phyloP scores from a whole-genome alignment of 495 filamentous ascomycete genomes.

The Xylaria sp. region DNA sequence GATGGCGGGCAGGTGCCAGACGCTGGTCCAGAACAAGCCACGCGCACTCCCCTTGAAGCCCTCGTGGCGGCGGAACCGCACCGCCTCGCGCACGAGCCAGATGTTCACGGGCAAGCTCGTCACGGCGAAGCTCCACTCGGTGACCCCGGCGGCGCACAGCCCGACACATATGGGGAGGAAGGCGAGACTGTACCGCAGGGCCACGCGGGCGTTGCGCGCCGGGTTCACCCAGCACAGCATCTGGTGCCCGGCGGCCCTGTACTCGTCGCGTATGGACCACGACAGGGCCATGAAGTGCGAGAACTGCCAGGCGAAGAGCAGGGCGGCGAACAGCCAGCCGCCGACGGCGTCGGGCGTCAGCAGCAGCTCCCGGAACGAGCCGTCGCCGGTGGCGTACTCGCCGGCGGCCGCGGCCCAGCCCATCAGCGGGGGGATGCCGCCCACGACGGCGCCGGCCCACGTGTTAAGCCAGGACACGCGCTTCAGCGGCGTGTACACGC shows the following conservation, averaged over 20 bases:
- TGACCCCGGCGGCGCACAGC: slow-evolving; percentile 80
- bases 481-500: slow-evolving; percentile 91
- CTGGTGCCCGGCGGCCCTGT: slow-evolving; percentile 82
- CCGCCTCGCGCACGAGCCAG: slow-evolving; percentile 85
- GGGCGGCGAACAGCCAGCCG: slow-evolving; percentile 84
- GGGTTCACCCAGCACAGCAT: slow-evolving; percentile 95
- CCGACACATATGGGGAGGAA: slow-evolving; percentile 89
- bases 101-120: slow-evolving; percentile 83
- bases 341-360: slow-evolving; percentile 66
- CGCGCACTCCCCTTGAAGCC: slow-evolving; percentile 83
- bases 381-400: slow-evolving; percentile 76
- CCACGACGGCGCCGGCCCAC: slow-evolving; percentile 92
- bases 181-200: slow-evolving; percentile 82
- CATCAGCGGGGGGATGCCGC: slow-evolving; percentile 95
- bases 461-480: slow-evolving; percentile 87
- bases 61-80: slow-evolving; percentile 78
- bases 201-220: slow-evolving; percentile 80
- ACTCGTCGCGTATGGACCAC: slow-evolving; percentile 87
- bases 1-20: slow-evolving; percentile 93
- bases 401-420: slow-evolving; percentile 95
- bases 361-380: slow-evolving; percentile 80
- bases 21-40: slow-evolving; percentile 93
- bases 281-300: slow-evolving; percentile 95
- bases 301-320: slow-evolving; percentile 97
- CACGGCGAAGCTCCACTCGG: slow-evolving; percentile 85